Evolutionary conservation across 1,284 basidiomycete genomes (phyloP).

Genomic region (Marasmius sp.): DNA sequence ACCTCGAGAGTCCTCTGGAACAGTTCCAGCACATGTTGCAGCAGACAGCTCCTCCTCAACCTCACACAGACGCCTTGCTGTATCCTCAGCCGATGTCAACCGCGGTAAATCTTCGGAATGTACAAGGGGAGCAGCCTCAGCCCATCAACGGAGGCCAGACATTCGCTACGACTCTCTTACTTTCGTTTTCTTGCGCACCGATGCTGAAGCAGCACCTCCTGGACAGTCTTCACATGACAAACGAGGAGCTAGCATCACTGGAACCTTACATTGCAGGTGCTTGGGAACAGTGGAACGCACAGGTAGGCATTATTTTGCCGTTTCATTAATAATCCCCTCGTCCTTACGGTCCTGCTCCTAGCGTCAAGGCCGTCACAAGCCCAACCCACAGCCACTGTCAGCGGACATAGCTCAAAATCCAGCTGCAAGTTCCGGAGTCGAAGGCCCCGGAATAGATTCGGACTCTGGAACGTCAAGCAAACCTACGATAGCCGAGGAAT

Average conservation of each 20-base stretch:
- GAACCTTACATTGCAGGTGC: conserved; percentile 78
- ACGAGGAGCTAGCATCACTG: conserved; percentile 73
- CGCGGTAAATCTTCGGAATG: conserved; percentile 17
- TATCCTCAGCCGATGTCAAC: conserved; percentile 25
- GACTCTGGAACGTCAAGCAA: conserved; percentile 17
- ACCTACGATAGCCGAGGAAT: conserved; percentile 47
- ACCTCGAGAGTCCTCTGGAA: background rate
- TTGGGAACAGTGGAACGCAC: conserved; percentile 80
- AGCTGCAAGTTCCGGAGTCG: conserved; percentile 22
- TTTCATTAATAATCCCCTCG: conserved; percentile 7
- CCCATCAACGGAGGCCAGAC: conserved; percentile 58
- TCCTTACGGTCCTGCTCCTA: conserved; percentile 22
- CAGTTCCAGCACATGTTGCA: conserved; percentile 23
- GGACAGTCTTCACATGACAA: conserved; percentile 68
- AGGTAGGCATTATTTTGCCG: conserved; percentile 43
- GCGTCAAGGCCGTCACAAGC: conserved; percentile 64
- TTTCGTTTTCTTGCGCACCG: conserved; percentile 71
- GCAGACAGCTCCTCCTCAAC: background rate
- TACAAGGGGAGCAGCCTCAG: conserved; percentile 39
- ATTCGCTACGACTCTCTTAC: conserved; percentile 68
- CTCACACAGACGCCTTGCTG: background rate
- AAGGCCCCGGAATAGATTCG: conserved; percentile 22
- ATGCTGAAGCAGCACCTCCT: conserved; percentile 72
- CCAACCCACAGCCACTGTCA: conserved; percentile 34
- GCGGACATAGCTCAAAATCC: conserved; percentile 23